Evolutionary conservation across 257 asterid genomes (phyloP).

Genomic region (Capsicum pubescens): DNA sequence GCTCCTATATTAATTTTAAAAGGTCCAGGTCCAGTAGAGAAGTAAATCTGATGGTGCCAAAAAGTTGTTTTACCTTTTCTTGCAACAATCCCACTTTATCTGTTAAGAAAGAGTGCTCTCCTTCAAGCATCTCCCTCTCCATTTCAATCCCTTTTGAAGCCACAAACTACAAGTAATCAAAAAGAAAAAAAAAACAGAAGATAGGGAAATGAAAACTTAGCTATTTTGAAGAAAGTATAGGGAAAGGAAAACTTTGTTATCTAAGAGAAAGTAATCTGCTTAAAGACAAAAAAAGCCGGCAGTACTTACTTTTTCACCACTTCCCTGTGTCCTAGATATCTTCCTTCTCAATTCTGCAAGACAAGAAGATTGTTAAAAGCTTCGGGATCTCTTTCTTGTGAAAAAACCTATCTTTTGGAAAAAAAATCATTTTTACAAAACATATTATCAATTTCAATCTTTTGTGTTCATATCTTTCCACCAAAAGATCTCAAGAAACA

Average conservation of each 20-base stretch:
- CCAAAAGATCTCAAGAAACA: constrained; percentile 4
- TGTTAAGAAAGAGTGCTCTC: constrained; percentile 75
- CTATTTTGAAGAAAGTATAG: constrained; percentile 22
- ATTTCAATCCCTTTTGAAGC: constrained; percentile 80
- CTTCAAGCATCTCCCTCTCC: constrained; percentile 79
- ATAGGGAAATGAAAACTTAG: constrained; percentile 29
- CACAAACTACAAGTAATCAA: constrained; percentile 51
- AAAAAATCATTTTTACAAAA: background rate
- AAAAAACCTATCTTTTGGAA: background rate
- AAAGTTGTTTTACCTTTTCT: constrained; percentile 59
- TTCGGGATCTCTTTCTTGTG: background rate
- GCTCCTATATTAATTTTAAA: constrained; percentile 10
- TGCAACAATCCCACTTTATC: constrained; percentile 84
- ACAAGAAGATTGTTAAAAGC: constrained; percentile 21
- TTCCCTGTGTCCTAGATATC: constrained; percentile 56
- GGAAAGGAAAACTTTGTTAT: constrained; percentile 24
- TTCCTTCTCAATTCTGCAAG: constrained; percentile 71
- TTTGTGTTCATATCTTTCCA: background rate
- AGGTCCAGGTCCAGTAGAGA: background rate
- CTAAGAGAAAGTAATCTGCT: constrained; percentile 31
- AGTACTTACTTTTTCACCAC: constrained; percentile 65
- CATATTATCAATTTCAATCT: background rate
- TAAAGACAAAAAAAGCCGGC: constrained; percentile 36
- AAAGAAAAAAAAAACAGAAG: background rate
- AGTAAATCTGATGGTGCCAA: background rate